These are phyloP conservation scores for Pezizomycotina sp. DNA, from an alignment of 2,329 filamentous ascomycete species.

Conservation along the genomic window DNA sequence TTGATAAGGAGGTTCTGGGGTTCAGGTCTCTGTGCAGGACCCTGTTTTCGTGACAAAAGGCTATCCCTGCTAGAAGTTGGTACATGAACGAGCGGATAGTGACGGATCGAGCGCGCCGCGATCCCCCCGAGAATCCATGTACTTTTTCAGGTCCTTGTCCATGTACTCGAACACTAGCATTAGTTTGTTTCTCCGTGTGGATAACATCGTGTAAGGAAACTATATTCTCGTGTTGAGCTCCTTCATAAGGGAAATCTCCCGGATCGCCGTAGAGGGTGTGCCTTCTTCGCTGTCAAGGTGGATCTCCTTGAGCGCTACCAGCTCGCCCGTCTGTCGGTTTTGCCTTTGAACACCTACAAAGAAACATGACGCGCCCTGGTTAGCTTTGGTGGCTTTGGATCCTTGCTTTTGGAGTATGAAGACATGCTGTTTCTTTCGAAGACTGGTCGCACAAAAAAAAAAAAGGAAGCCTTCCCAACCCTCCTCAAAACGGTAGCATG, in stretches of 20 bases:
- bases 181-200: constrained; percentile 96
- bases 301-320: constrained; percentile 95
- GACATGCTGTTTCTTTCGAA: no score
- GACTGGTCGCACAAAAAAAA: no score
- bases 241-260: constrained; percentile 98
- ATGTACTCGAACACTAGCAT: constrained; percentile 99
- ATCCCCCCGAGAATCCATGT: constrained; percentile 90
- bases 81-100: constrained; percentile 99
- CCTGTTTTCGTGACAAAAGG: constrained; percentile 94
- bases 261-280: constrained; percentile 89
- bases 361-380: constrained; percentile 7
- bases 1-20: constrained; percentile 95
- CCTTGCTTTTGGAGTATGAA: constrained; percentile 3
- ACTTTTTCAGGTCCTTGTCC: constrained; percentile 96
- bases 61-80: constrained; percentile 85
- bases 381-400: background rate
- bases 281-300: constrained; percentile 97
- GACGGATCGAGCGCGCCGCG: constrained; percentile 71
- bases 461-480: no score
- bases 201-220: constrained; percentile 96
- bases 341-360: constrained; percentile 84
- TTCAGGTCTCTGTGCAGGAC: constrained; percentile 92
- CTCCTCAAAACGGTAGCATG: background rate
- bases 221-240: constrained; percentile 96
- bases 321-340: constrained; percentile 89